Evolutionary conservation across 2,329 filamentous ascomycete genomes (phyloP).

Genomic region (Pseudogymnoascus sp.): DNA sequence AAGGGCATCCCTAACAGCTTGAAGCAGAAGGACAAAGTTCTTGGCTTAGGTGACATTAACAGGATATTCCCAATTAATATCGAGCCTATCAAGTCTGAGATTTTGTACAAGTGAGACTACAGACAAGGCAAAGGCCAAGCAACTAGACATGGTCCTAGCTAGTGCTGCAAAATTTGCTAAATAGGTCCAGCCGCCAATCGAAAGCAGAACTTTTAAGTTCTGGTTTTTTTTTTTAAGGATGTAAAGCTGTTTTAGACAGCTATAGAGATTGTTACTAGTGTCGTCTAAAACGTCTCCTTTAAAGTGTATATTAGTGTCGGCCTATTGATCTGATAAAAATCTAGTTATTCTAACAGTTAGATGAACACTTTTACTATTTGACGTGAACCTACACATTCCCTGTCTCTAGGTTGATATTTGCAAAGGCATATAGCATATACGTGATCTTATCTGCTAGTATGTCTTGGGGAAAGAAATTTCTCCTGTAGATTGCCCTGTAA

Average conservation of each 20-base stretch:
- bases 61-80: conserved; percentile 23
- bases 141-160: conserved; percentile 48
- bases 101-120: conserved; percentile 17
- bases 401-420: conserved; percentile 58
- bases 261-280: conserved; percentile 61
- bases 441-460: conserved; percentile 62
- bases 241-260: conserved; percentile 69
- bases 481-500: conserved; percentile 53
- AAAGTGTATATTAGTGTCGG: conserved; percentile 67
- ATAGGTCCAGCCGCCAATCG: conserved; percentile 82
- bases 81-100: conserved; percentile 20
- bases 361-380: conserved; percentile 36
- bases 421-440: conserved; percentile 72
- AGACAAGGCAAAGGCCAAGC: conserved; percentile 16
- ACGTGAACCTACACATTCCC: conserved; percentile 44
- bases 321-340: conserved; percentile 57
- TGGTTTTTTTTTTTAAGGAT: conserved; percentile 68
- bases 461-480: conserved; percentile 62
- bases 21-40: conserved; percentile 25
- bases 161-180: conserved; percentile 64
- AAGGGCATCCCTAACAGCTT: conserved; percentile 32
- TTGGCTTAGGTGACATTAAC: conserved; percentile 13
- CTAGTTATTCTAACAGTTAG: conserved; percentile 26
- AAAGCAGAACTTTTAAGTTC: conserved; percentile 68
- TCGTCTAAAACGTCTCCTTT: conserved; percentile 61